A percentile compares a stretch with the other conserved stretches of the same genome.
These are phyloP conservation scores for Coprinellus micaceus DNA, from an alignment of 768 basidiomycete species.

Conservation along the genomic window DNA sequence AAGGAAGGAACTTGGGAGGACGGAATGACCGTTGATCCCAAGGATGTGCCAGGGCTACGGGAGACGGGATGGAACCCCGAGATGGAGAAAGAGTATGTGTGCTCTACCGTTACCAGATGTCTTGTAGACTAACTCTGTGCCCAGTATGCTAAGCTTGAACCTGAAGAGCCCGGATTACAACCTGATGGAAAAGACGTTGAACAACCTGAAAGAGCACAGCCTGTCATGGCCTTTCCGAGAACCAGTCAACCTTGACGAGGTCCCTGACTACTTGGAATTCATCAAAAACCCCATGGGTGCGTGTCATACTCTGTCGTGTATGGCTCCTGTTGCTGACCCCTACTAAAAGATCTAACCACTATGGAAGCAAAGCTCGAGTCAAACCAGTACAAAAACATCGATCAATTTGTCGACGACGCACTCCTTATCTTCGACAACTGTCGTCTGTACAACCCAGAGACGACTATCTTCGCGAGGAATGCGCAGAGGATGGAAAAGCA, in stretches of 20 bases:
- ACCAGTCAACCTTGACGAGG: constrained; percentile 78
- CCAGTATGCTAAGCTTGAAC: constrained; percentile 32
- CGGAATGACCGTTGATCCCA: constrained; percentile 55
- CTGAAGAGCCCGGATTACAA: constrained; percentile 53
- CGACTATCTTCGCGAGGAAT: constrained; percentile 75
- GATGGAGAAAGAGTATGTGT: constrained; percentile 66
- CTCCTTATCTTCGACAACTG: constrained; percentile 89
- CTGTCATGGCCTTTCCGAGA: constrained; percentile 83
- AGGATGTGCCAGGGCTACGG: constrained; percentile 83
- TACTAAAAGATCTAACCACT: constrained; percentile 73
- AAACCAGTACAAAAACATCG: constrained; percentile 76
- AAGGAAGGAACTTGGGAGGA: constrained; percentile 48
- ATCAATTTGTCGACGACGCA: constrained; percentile 74
- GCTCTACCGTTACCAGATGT: too few relatives aligned
- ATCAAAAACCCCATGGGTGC: constrained; percentile 91
- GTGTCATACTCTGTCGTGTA: constrained; percentile 21
- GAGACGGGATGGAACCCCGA: constrained; percentile 92
- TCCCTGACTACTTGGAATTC: constrained; percentile 85
- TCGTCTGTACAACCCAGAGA: constrained; percentile 79
- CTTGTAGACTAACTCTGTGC: not conserved
- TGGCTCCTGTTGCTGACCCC: constrained; percentile 1
- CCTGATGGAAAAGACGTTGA: constrained; percentile 73
- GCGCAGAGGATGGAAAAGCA: constrained; percentile 82
- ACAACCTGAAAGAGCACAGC: constrained; percentile 73
- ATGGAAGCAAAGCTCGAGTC: constrained; percentile 89